Evolutionary conservation across 1,284 basidiomycete genomes (phyloP), one percentile per base, ranked within the genome.

Genomic region (Puccinia polysora): DNA sequence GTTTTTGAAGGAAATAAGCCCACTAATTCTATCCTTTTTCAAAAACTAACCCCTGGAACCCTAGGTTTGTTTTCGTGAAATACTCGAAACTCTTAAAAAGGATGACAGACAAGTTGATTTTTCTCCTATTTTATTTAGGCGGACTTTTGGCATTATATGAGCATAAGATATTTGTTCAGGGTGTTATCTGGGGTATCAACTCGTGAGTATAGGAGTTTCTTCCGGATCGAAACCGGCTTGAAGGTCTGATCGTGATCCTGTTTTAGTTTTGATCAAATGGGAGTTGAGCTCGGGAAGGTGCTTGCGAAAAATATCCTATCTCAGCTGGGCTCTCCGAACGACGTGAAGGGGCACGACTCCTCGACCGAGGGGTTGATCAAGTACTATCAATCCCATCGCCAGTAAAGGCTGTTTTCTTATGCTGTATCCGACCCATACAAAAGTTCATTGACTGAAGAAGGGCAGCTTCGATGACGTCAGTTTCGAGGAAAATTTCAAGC

Each of bases 101-200:
- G 4, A 20, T n/a, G 32, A 52, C 38, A 20, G 38, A 32, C 6
- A 32, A 6, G 7, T 49, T 23, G 25, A 6, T 6, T 6, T 53
- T 12, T 23, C 45, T 30, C 32, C 15, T 64, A 25, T 36, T n/a
- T 32, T 56, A n/a, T 25, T 55, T n/a, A 68, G 65, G 65, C 59
- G 88, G 91, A 0, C 82, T 95, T 63, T 88, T 95, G 78, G 90
- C 89, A n/a, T 79, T 95, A 75, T 95, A 95, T 80, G 95, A 98
- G 82, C 95, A 98, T 85, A 98, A 98, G 85, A 97, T 98, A 80
- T 96, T 97, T 81, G 89, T 90, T 0, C 96, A 98, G 81, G 95
- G 95, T 78, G 89, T 90, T 62, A 85, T 97, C 75, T 97, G 94
- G 94, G 90, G 91, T 56, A 96, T 98, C 84, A 98, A 98, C 85